Base-by-base conservation (phyloP, 176 grass and related monocot species). In the Cenchrus fungigraminus region DNA sequence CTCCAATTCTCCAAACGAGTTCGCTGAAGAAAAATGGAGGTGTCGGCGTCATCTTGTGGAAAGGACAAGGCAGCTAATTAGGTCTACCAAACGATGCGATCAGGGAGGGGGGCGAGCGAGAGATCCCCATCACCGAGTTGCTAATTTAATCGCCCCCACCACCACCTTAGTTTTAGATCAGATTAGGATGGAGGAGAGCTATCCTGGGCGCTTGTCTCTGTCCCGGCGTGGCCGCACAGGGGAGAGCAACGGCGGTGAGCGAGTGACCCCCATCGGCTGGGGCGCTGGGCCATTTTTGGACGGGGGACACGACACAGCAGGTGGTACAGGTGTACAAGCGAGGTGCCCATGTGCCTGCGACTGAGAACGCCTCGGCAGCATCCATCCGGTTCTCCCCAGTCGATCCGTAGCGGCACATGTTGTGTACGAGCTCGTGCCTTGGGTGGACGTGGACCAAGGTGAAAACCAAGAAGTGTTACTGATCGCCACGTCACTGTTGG, bases 61-160 rank as follows among this genome's bases (percentile, higher is more conserved):
- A 72, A 82, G 40, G 88, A 86, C 83, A 51, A 28, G 65, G 17
- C 79, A 86, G 40, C 88, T 51, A 78, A 82, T 90, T 90, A 78
- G 83, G 83, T 78, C 37, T 86, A 90, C 83, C 88, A 59, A 77
- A 86, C 88, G 74, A 17, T 10, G 34, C 5, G 16, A 53, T 37
- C 14, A n/a, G 28, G 57, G 8, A 1, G 7, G 45, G 8, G 45
- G 8, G 45, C 45, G 45, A 68, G 49, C 56, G 29, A n/a, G 31
- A 62, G 55, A 46, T 63, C 53, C 12, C 77, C 77, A 43, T 61
- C 73, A 54, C 44, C 71, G 14, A 71, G 16, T 54, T 81, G 3
- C 15, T 81, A 71, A 81, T 85, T 76, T 46, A 40, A 40, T 4
- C 45, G 45, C n/a, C 53, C 25, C 17, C 49, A 12, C 9, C 49